Base-by-base conservation (phyloP, 352 stramenopile genomes). In the Phytophthora quininea region DNA sequence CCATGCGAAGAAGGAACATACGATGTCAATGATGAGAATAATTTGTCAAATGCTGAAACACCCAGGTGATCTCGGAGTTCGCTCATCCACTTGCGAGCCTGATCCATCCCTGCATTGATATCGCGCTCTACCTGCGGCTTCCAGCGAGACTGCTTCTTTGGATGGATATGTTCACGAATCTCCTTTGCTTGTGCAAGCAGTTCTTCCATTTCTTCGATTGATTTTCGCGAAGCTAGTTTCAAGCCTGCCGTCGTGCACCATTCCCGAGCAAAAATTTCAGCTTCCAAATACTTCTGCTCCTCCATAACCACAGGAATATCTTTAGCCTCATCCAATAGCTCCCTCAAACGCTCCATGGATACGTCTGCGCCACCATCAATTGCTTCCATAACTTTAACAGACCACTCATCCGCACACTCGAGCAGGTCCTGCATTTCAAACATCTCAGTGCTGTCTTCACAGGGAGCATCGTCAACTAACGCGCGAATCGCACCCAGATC, bases 361-460 rank as follows among this genome's bases (percentile, higher is more conserved):
- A 95, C 85, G 52, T 93, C 84, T 9, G 79, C 76, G 27, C 78
- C 84, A 32, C 79, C 79, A 65, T 93, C 84, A 42, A 96, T 92
- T n/a, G 89, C 88, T 6, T 76, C 56, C 37, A 86, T 87, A 19
- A 96, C 87, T 51, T 91, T 92, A 5, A 84, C 71, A 6, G 86
- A 84, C 89, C 89, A 96, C 43, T 89, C 86, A 55, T 95, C 86
- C 2, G 89, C 89, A 71, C 88, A 96, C 59, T 88, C 87, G 6
- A 96, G 68, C n/a, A 96, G 66, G 30, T 95, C 89, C 60, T 96
- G 87, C 87, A 96, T 96, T 68, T 96, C 89, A 65, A 92, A 95
- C 72, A 95, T 89, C 51, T 96, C 89, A 8, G 76, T 80, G 46
- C 80, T 95, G 52, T 93, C 88, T 58, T 95, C 87, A 68, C 86